Percentiles rank a stretch among this genome's conserved stretches.
These are phyloP conservation scores for Huntiella moniliformis DNA, from an alignment of 2,329 filamentous ascomycete genomes.

Conservation along the genomic window DNA sequence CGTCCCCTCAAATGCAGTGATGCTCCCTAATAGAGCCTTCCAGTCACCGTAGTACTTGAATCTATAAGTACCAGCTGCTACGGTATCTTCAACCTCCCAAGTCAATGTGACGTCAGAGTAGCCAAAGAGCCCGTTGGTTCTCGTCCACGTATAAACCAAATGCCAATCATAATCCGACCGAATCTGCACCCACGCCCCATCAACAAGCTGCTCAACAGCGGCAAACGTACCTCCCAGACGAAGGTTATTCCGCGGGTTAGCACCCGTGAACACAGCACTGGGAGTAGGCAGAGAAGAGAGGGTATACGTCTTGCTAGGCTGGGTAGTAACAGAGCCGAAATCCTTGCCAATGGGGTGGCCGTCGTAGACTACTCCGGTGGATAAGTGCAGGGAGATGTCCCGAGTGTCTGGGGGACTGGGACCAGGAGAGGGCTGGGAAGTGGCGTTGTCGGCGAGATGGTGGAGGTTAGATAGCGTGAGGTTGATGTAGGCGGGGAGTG, in stretches of 20 bases:
- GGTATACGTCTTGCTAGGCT: slow-evolving; percentile 22
- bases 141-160: slow-evolving; percentile 60
- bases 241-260: slow-evolving; percentile 76
- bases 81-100: slow-evolving; percentile 43
- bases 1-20: slow-evolving; percentile 50
- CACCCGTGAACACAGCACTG: slow-evolving; percentile 55
- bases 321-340: slow-evolving; percentile 48
- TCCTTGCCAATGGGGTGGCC: slow-evolving; percentile 40
- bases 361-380: slow-evolving; percentile 60
- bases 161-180: slow-evolving; percentile 70
- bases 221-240: slow-evolving; percentile 60
- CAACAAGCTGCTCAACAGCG: slow-evolving; percentile 39
- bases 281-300: slow-evolving; percentile 29
- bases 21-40: slow-evolving; percentile 40
- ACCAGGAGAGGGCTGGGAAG: slow-evolving; percentile 23
- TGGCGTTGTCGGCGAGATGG: slow-evolving; percentile 36
- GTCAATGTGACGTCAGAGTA: slow-evolving; percentile 56
- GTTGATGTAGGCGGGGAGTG: slow-evolving; percentile 73
- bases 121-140: slow-evolving; percentile 49
- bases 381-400: slow-evolving; percentile 57
- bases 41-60: slow-evolving; percentile 71
- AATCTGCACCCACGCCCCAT: slow-evolving; percentile 40
- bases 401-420: slow-evolving; percentile 60
- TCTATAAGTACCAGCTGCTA: slow-evolving; percentile 50
- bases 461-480: slow-evolving; percentile 51